Evolutionary conservation across 306 rosid genomes (phyloP), one percentile per base, ranked within the genome.

Genomic region (Medicago ruthenica): DNA sequence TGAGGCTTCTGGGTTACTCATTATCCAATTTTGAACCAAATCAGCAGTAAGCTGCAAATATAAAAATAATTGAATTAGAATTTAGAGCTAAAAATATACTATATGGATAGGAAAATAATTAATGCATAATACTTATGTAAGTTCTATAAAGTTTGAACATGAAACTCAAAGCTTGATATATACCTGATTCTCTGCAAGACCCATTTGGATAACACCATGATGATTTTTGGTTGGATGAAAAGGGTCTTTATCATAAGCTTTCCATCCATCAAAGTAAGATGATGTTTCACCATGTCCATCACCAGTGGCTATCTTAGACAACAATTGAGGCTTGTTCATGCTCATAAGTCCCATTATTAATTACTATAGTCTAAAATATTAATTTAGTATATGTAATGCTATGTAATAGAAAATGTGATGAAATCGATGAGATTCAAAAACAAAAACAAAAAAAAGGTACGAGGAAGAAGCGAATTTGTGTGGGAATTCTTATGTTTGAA

Each of bases 161-260:
- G 37, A 34, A 34, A 34, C 37, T 34, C 7, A 0, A 34, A 34
- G 37, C 37, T 34, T 34, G 37, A 7, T 8, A 24, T 65, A 37
- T 89, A 93, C 97, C 90, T 85, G 87, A 82, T 94, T 94, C 78
- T 94, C 98, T 39, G 96, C 98, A 1, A 94, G 88, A 39, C 98
- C 98, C 98, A 94, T 94, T 71, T 94, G 98, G 77, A 94, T 89
- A 60, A 94, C 96, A 4, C 98, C 98, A 1, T 77, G 6, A 74
- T 90, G 86, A 50, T 94, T 94, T 0, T 76, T 14, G 21, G 69
- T 87, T 31, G 73, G 79, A 10, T 91, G 91, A 75, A 83, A 94
- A 0, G 97, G 98, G 55, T 94, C 40, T 34, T 44, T 51, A 7
- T 94, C 96, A 50, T 86, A 85, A 17, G 97, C 96, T 68, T 94